Evolutionary conservation across 1,284 basidiomycete genomes (phyloP).

Genomic region (Cerrena zonata): DNA sequence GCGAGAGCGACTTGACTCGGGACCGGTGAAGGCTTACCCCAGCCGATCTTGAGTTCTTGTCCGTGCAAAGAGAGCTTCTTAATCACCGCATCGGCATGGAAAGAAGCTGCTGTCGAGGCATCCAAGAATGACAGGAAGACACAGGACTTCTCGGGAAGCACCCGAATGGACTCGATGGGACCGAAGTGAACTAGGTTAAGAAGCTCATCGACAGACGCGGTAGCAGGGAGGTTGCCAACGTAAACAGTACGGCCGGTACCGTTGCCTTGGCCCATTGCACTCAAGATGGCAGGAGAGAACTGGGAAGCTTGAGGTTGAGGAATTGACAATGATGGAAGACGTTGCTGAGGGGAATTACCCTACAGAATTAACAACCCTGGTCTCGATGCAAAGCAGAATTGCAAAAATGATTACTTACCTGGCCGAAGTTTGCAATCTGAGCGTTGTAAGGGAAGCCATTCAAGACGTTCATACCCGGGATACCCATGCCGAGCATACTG

Average conservation of each 20-base stretch:
- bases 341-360: slow-evolving; percentile 38
- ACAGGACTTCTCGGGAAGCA: slow-evolving; percentile 96
- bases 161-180: slow-evolving; percentile 89
- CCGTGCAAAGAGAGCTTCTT: slow-evolving; percentile 87
- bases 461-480: slow-evolving; percentile 63
- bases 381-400: neutral
- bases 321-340: slow-evolving; percentile 61
- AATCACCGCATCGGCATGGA: slow-evolving; percentile 90
- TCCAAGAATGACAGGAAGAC: slow-evolving; percentile 98
- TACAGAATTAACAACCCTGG: slow-evolving; percentile 12
- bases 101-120: slow-evolving; percentile 82
- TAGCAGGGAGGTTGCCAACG: slow-evolving; percentile 92
- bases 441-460: slow-evolving; percentile 61
- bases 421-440: slow-evolving; percentile 64
- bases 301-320: slow-evolving; percentile 42
- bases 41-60: slow-evolving; percentile 92
- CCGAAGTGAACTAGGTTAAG: slow-evolving; percentile 97
- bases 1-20: slow-evolving; percentile 79
- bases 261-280: slow-evolving; percentile 56
- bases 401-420: slow-evolving; percentile 38
- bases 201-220: slow-evolving; percentile 93
- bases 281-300: slow-evolving; percentile 72
- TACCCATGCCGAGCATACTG: slow-evolving; percentile 71
- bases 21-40: slow-evolving; percentile 89
- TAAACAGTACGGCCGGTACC: slow-evolving; percentile 87